Conservation (phyloP, 164 flowering plant genomes). For the Houttuynia cordata region DNA sequence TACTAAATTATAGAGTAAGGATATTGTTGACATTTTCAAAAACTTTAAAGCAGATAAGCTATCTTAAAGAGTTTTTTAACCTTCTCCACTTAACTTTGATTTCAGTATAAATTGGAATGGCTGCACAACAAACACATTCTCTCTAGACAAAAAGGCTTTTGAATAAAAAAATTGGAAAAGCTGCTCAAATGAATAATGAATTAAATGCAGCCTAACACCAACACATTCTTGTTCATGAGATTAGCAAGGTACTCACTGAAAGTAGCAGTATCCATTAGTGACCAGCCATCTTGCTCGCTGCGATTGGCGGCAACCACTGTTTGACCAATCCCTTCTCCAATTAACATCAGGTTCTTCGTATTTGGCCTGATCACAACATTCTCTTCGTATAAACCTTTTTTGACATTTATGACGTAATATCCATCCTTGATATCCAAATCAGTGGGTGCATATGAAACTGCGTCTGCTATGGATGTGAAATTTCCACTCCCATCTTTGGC, state of each 20-base stretch:
- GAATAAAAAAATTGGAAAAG: too few relatives aligned
- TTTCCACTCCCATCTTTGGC: slow-evolving; percentile 22
- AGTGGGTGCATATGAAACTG: slow-evolving; percentile 33
- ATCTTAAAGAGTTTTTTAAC: too few relatives aligned
- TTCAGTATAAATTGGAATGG: too few relatives aligned
- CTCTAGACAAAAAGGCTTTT: too few relatives aligned
- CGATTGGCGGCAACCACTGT: slow-evolving; percentile 44
- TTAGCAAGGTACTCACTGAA: slow-evolving; percentile 20
- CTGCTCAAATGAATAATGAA: too few relatives aligned
- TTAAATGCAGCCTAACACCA: too few relatives aligned
- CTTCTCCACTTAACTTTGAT: too few relatives aligned
- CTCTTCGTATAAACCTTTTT: slow-evolving; percentile 34
- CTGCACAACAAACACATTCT: too few relatives aligned
- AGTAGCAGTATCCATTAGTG: slow-evolving; percentile 42
- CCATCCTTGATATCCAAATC: slow-evolving; percentile 24
- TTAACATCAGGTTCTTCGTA: slow-evolving; percentile 35
- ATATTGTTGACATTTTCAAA: too few relatives aligned
- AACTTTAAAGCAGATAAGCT: too few relatives aligned
- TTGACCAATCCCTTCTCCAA: slow-evolving; percentile 47
- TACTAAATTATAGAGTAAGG: too few relatives aligned
- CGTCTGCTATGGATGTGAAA: slow-evolving; percentile 33
- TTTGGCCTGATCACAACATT: slow-evolving; percentile 26
- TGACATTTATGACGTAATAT: slow-evolving; percentile 33
- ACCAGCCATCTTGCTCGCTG: slow-evolving; percentile 35
- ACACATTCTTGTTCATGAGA: background rate